phyloP scores from a whole-genome alignment of 306 rosid genomes.

The Gastrolobium bilobum region DNA sequence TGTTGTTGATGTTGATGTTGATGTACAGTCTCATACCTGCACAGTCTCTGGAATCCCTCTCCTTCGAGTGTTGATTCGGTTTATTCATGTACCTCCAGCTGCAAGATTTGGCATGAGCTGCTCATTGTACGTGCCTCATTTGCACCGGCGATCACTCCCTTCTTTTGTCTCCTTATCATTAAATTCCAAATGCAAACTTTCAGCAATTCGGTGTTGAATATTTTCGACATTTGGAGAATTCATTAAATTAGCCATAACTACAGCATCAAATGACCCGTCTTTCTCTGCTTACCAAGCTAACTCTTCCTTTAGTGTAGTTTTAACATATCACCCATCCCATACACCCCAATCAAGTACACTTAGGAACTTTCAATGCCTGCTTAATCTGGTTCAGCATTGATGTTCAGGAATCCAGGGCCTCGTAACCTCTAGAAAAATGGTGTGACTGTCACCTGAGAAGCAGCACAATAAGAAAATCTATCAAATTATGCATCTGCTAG shows the following conservation, averaged over 20 bases:
- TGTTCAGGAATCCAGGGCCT: constrained; percentile 15
- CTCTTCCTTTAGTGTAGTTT: constrained; percentile 18
- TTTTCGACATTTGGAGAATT: background rate
- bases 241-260: background rate
- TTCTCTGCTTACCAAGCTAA: background rate
- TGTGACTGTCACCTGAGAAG: background rate
- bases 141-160: too few relatives aligned
- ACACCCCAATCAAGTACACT: constrained; percentile 11
- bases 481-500: background rate
- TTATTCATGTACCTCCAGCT: too few relatives aligned
- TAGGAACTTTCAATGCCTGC: background rate
- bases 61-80: too few relatives aligned
- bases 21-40: too few relatives aligned
- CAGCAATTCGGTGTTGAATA: constrained; percentile 35
- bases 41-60: too few relatives aligned
- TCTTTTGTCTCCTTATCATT: too few relatives aligned
- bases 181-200: background rate
- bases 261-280: background rate
- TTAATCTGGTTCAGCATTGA: background rate
- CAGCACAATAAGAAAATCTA: background rate
- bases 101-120: too few relatives aligned
- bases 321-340: constrained; percentile 30
- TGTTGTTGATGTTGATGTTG: too few relatives aligned
- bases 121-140: too few relatives aligned
- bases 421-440: background rate